Evolutionary conservation across 768 basidiomycete species (phyloP).

Genomic region (Sistotremastrum suecicum): DNA sequence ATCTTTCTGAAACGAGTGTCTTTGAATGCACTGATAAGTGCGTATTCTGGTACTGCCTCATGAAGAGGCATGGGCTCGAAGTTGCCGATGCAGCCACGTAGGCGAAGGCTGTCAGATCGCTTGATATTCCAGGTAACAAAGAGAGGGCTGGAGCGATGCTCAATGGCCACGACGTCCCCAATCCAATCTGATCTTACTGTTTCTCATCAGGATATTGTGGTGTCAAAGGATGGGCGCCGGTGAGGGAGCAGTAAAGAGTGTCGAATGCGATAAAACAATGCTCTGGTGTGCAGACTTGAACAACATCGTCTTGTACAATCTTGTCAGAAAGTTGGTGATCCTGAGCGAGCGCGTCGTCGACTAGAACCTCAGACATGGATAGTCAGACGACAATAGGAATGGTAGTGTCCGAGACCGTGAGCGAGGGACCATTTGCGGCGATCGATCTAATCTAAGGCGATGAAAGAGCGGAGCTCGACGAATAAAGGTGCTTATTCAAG

Average conservation of each 20-base stretch:
- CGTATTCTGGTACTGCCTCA: constrained; percentile 78
- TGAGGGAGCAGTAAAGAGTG: constrained; percentile 64
- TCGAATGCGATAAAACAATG: constrained; percentile 80
- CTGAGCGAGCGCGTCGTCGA: too few relatives aligned
- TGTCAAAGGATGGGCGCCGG: constrained; percentile 35
- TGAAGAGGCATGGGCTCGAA: constrained; percentile 66
- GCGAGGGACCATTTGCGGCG: too few relatives aligned
- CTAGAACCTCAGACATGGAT: too few relatives aligned
- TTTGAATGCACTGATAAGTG: constrained; percentile 79
- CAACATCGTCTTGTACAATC: constrained; percentile 17
- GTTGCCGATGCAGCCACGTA: constrained; percentile 92
- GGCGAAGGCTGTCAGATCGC: constrained; percentile 42
- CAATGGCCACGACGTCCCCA: neutral
- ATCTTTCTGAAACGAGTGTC: constrained; percentile 81
- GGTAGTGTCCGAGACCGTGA: too few relatives aligned
- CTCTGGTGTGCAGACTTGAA: constrained; percentile 45
- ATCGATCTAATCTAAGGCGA: too few relatives aligned
- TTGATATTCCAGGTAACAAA: constrained; percentile 95
- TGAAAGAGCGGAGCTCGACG: too few relatives aligned
- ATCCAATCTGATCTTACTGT: constrained; percentile 40
- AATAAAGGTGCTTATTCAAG: too few relatives aligned
- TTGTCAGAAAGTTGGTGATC: too few relatives aligned
- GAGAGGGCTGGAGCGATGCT: constrained; percentile 44
- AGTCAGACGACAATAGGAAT: too few relatives aligned
- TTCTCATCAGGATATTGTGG: constrained; percentile 60